Percentiles rank a stretch among this genome's conserved stretches.
Conservation (phyloP, 164 flowering plant species). For the Aristolochia contorta region DNA sequence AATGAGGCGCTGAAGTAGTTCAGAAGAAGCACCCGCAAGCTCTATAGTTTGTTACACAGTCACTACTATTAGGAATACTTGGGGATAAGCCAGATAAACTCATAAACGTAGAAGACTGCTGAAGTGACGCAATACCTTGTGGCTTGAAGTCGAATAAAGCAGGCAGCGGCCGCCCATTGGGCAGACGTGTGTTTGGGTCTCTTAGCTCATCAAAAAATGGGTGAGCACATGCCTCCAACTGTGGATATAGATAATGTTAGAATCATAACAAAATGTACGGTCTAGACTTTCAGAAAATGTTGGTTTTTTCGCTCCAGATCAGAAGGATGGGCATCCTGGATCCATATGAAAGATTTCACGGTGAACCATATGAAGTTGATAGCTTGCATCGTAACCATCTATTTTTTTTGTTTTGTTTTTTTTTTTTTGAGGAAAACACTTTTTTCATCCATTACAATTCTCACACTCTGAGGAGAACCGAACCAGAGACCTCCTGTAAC, state of each 20-base stretch:
- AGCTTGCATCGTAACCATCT: too few relatives aligned
- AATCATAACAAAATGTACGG: neutral
- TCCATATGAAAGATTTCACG: neutral
- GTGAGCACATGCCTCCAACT: constrained; percentile 95
- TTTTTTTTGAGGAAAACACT: too few relatives aligned
- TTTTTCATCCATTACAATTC: too few relatives aligned
- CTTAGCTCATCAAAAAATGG: constrained; percentile 84
- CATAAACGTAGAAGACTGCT: neutral
- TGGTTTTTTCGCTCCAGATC: neutral
- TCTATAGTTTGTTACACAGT: constrained; percentile 26
- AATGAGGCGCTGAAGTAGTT: constrained; percentile 54
- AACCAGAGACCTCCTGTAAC: too few relatives aligned
- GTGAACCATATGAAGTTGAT: too few relatives aligned
- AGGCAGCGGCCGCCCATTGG: constrained; percentile 72
- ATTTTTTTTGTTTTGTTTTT: too few relatives aligned
- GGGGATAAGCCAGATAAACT: neutral
- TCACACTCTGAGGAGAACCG: too few relatives aligned
- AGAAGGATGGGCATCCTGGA: neutral
- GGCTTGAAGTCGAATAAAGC: constrained; percentile 79
- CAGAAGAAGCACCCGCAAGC: constrained; percentile 49
- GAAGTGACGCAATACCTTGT: constrained; percentile 43
- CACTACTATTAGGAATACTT: neutral
- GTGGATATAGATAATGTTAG: neutral
- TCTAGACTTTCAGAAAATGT: neutral
- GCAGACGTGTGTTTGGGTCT: constrained; percentile 59